A percentile compares a stretch with the other conserved stretches of the same genome.
Evolutionary conservation across 768 basidiomycete species (phyloP).

Genomic region (Mycena vitilis): DNA sequence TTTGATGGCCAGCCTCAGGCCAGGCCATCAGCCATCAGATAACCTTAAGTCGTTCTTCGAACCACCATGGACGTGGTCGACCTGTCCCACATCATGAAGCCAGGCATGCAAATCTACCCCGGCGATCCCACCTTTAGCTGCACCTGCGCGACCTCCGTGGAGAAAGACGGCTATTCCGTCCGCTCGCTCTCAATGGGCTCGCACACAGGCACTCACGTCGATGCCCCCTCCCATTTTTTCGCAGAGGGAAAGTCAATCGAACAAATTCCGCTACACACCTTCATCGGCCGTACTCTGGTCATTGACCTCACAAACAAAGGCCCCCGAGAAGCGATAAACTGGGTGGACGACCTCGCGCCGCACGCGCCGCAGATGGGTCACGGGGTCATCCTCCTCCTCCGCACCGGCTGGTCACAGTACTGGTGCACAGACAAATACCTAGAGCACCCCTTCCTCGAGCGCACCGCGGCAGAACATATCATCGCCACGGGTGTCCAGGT

Average conservation of each 20-base stretch:
- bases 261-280: slow-evolving; percentile 62
- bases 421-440: slow-evolving; percentile 65
- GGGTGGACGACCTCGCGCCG: slow-evolving; percentile 61
- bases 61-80: slow-evolving; percentile 53
- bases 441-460: slow-evolving; percentile 73
- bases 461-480: slow-evolving; percentile 63
- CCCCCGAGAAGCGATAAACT: slow-evolving; percentile 62
- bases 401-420: slow-evolving; percentile 75
- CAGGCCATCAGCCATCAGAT: not conserved
- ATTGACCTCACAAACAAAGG: slow-evolving; percentile 63
- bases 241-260: slow-evolving; percentile 66
- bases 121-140: slow-evolving; percentile 64
- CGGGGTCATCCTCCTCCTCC: slow-evolving; percentile 64
- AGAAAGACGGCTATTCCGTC: slow-evolving; percentile 62
- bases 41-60: not conserved
- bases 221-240: slow-evolving; percentile 82
- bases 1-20: too few relatives aligned
- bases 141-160: slow-evolving; percentile 51
- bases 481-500: slow-evolving; percentile 63
- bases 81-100: slow-evolving; percentile 63
- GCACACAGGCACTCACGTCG: slow-evolving; percentile 85
- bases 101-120: slow-evolving; percentile 61
- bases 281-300: slow-evolving; percentile 67
- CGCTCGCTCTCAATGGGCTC: slow-evolving; percentile 68
- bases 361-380: slow-evolving; percentile 51